Base-by-base conservation (phyloP, 352 stramenopile genomes). In the Elongisporangium prolatum region DNA sequence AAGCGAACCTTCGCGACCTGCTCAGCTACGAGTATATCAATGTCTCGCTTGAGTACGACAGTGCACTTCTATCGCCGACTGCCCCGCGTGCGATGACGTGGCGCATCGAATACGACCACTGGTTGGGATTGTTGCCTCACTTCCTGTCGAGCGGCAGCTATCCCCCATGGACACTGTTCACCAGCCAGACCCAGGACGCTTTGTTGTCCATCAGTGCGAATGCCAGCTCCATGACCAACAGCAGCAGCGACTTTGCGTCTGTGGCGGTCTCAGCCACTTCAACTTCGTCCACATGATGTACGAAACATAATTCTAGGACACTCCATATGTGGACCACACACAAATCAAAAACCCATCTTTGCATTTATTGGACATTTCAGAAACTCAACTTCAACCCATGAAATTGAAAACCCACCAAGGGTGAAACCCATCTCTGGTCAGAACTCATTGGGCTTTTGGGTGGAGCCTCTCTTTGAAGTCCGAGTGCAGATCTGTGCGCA, bases 11-110 rank as follows among this genome's bases (percentile, higher is more conserved):
- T 2, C 71, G 60, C 14, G 13, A 16, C 8, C 48, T 85, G 10
- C 65, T 88, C 6, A 56, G 71, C 21, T 80, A 71, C 50, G 64
- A 75, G n/a, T 67, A 73, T 50, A 64, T 88, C 47, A 54, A 60
- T 38, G 74, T 81, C 6, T 50, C 50, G 44, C 62, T 80, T n/a
- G 34, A 63, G 13, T 59, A 56, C 2, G 63, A 60, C 51, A 50
- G 48, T 11, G 37, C 47, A 28, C 34, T 60, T 20, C 56, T 69
- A n/a, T 68, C 24, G 22, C 14, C 60, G 3, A 60, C 48, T 16
- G 25, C 44, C 9, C 14, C 50, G 4, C 63, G 60, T 5, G 51
- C 50, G n/a, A 64, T 74, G 6, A 52, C 63, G 55, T 80, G 71
- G 71, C 67, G 52, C 21, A 69, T 80, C 22, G 50, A 49, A 28